Conservation (phyloP, 495 filamentous ascomycete species). For the Daldinia concentrica region DNA sequence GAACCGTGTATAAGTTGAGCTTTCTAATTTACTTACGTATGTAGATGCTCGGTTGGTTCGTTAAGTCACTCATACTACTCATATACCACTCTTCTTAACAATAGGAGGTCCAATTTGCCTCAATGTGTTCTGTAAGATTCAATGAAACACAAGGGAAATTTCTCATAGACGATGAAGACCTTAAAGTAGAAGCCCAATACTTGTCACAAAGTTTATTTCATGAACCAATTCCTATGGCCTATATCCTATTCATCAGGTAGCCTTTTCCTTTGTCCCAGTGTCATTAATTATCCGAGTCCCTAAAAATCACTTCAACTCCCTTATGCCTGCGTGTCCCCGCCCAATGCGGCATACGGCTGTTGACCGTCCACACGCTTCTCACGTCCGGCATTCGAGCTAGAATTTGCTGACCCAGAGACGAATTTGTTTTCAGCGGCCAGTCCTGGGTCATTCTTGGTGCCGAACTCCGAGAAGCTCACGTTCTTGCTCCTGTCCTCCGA, state of each 20-base stretch:
- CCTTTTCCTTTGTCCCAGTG: neutral
- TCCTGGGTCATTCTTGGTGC: conserved; percentile 51
- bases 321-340: conserved; percentile 35
- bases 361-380: conserved; percentile 31
- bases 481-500: conserved; percentile 43
- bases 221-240: neutral
- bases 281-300: neutral
- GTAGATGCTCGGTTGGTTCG: no score
- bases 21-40: no score
- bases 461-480: conserved; percentile 49
- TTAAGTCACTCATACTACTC: no score
- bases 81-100: no score
- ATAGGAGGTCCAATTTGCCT: no score
- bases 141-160: no score
- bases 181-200: neutral
- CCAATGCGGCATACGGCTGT: conserved; percentile 40
- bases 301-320: neutral
- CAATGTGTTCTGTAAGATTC: no score
- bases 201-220: neutral
- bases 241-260: neutral
- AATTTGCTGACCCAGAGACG: neutral
- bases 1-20: no score
- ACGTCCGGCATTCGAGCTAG: conserved; percentile 18
- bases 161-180: no score
- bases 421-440: conserved; percentile 42